These are phyloP conservation scores for Trichoderma pleuroti DNA, from an alignment of 2,329 filamentous ascomycete species.

Conservation along the genomic window DNA sequence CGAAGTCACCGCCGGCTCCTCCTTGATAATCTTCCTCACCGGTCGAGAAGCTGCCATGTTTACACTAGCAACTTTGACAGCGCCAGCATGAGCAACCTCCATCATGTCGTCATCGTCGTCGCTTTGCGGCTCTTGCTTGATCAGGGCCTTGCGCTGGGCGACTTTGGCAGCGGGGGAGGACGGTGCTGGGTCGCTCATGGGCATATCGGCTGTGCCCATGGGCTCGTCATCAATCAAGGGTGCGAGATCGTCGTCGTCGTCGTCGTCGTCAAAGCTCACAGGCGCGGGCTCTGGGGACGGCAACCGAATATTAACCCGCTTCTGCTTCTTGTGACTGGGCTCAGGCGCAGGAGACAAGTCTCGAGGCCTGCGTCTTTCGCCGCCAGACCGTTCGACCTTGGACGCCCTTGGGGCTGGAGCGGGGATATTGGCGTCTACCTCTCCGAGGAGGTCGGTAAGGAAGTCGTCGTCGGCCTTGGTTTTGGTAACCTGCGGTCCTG, in stretches of 20 bases:
- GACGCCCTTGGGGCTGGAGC: slow-evolving; percentile 51
- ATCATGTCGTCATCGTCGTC: slow-evolving; percentile 79
- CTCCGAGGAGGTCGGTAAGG: slow-evolving; percentile 75
- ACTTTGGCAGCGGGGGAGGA: slow-evolving; percentile 84
- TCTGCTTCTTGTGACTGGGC: slow-evolving; percentile 54
- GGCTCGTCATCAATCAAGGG: slow-evolving; percentile 61
- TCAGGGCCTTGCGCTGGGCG: slow-evolving; percentile 64
- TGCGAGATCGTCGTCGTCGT: slow-evolving; percentile 56
- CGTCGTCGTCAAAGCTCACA: slow-evolving; percentile 40
- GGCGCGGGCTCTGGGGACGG: slow-evolving; percentile 44
- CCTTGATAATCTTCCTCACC: slow-evolving; percentile 69
- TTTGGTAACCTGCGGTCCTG: slow-evolving; percentile 57
- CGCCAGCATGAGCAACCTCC: slow-evolving; percentile 77
- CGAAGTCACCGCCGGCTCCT: slow-evolving; percentile 65
- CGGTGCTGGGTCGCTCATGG: slow-evolving; percentile 81
- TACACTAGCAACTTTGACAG: slow-evolving; percentile 65
- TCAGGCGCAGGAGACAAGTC: slow-evolving; percentile 70
- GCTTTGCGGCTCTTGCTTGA: slow-evolving; percentile 51
- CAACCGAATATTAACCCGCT: slow-evolving; percentile 48
- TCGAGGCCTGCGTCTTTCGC: slow-evolving; percentile 73
- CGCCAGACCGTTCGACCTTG: slow-evolving; percentile 62
- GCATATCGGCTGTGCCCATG: slow-evolving; percentile 45
- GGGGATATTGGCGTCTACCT: slow-evolving; percentile 75
- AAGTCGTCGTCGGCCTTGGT: slow-evolving; percentile 89
- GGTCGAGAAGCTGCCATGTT: slow-evolving; percentile 77